phyloP scores from a whole-genome alignment of 371 early-diverging fungal genomes.

The Mortierella sp. region DNA sequence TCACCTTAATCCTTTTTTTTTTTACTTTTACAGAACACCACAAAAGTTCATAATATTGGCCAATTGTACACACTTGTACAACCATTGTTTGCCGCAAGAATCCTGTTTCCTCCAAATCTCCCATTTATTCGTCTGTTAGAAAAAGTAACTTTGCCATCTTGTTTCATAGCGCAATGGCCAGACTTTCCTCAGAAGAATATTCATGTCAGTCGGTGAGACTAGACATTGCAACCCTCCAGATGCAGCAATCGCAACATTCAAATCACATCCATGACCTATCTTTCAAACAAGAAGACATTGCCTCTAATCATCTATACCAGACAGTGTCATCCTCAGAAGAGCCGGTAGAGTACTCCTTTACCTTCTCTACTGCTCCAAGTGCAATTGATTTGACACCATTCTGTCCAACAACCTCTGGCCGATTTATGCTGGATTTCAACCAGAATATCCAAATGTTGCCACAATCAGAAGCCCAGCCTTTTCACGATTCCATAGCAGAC shows the following conservation, averaged over 20 bases:
- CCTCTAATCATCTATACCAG: constrained; percentile 22
- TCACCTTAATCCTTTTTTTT: not conserved
- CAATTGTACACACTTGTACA: not conserved
- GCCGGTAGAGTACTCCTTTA: constrained; percentile 3
- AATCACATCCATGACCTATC: not conserved
- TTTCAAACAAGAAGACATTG: not conserved
- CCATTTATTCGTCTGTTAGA: not conserved
- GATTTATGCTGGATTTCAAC: not conserved
- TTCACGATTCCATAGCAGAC: not conserved
- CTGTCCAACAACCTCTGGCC: constrained; percentile 2
- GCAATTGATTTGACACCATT: constrained; percentile 8
- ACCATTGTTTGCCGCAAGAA: not conserved
- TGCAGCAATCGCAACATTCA: not conserved
- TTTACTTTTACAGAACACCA: not conserved
- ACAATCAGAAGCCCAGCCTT: not conserved
- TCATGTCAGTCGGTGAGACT: not conserved
- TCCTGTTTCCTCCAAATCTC: too few relatives aligned
- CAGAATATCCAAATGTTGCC: not conserved
- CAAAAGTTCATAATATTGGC: not conserved
- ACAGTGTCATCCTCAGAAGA: not conserved
- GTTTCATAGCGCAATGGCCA: not conserved
- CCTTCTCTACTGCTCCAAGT: constrained; percentile 9
- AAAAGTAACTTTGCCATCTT: not conserved
- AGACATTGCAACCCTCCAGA: not conserved
- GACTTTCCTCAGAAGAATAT: not conserved